These are phyloP conservation scores for Phytophthora cactorum DNA, from an alignment of 352 stramenopile genomes.

Conservation along the genomic window DNA sequence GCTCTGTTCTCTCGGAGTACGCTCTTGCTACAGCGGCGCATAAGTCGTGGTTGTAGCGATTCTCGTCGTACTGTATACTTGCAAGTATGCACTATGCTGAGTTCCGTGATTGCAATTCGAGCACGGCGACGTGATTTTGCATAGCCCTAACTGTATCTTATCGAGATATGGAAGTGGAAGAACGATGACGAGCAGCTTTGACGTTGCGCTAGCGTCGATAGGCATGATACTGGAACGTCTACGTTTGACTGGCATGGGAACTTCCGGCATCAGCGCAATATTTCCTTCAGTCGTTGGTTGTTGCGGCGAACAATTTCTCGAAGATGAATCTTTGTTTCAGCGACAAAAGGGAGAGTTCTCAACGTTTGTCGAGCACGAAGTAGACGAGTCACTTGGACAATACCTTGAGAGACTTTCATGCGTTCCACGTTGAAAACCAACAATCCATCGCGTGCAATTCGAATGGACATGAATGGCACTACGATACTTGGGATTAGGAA, in stretches of 20 bases:
- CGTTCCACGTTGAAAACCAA: constrained; percentile 82
- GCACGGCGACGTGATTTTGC: too few relatives aligned
- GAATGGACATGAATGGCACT: constrained; percentile 67
- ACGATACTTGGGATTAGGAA: constrained; percentile 65
- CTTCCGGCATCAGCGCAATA: constrained; percentile 30
- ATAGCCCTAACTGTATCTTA: too few relatives aligned
- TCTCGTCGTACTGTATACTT: too few relatives aligned
- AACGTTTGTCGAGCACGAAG: constrained; percentile 73
- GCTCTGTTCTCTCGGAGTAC: constrained; percentile 64
- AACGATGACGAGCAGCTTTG: constrained; percentile 32
- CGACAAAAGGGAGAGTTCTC: constrained; percentile 75
- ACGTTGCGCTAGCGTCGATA: constrained; percentile 33
- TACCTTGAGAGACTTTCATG: constrained; percentile 71
- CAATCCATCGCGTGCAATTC: constrained; percentile 69
- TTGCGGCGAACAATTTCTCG: constrained; percentile 51
- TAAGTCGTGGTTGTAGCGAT: constrained; percentile 35
- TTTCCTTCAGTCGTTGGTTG: constrained; percentile 12
- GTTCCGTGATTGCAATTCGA: too few relatives aligned
- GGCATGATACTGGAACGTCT: constrained; percentile 27
- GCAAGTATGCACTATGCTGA: too few relatives aligned
- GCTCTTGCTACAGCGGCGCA: constrained; percentile 57
- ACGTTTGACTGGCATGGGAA: constrained; percentile 18
- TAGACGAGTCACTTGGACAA: constrained; percentile 68
- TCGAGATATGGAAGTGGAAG: too few relatives aligned
- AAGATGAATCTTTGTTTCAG: constrained; percentile 84